phyloP scores from a whole-genome alignment of 306 rosid species.

The Prunus mira region DNA sequence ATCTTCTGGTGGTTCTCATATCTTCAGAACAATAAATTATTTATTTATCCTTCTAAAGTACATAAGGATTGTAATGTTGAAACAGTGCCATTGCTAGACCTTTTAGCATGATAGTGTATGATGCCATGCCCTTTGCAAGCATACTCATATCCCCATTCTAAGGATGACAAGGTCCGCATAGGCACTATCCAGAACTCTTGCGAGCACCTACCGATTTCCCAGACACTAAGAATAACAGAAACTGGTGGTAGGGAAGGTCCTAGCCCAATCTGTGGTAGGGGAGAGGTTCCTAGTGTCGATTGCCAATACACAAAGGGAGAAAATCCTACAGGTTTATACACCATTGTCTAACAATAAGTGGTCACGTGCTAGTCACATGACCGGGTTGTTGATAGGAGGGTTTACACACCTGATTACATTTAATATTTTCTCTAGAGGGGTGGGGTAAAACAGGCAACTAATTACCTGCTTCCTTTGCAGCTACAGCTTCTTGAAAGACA shows the following conservation, averaged over 20 bases:
- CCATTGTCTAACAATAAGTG: background rate
- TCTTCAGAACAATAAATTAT: background rate
- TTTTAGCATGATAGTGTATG: background rate
- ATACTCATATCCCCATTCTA: too few relatives aligned
- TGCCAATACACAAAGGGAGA: background rate
- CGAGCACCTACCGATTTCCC: too few relatives aligned
- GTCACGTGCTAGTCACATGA: background rate
- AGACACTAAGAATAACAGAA: too few relatives aligned
- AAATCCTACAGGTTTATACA: background rate
- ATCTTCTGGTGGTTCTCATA: background rate
- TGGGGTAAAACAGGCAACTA: background rate
- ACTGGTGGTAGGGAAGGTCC: background rate
- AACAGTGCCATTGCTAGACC: background rate
- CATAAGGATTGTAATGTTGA: background rate
- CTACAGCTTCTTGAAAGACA: constrained; percentile 81
- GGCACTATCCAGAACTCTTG: too few relatives aligned
- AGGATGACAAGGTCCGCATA: too few relatives aligned
- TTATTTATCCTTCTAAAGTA: too few relatives aligned
- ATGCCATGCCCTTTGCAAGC: too few relatives aligned
- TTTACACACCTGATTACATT: background rate
- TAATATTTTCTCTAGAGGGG: background rate
- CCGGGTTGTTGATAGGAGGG: background rate
- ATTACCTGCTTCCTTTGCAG: constrained; percentile 93
- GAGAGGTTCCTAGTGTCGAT: background rate
- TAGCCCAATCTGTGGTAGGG: background rate